Base-by-base conservation (phyloP, 495 filamentous ascomycete genomes). In the Aspergillus leporis region DNA sequence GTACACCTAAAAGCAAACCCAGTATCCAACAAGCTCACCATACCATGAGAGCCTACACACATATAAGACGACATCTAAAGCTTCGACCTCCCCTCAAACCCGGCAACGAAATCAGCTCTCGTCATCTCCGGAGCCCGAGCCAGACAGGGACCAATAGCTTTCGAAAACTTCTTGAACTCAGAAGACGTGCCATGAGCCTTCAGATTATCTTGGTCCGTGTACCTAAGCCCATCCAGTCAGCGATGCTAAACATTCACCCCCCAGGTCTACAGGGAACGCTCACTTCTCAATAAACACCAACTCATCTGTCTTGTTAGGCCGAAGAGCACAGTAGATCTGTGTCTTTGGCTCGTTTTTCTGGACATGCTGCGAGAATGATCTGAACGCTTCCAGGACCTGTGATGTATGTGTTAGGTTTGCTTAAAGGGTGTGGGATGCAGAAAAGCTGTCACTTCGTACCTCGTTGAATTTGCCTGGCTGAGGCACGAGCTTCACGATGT, bases 1-100 rank as follows among this genome's bases (percentile, higher is more conserved):
- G 25, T 3, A 28, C 25, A 6, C 25, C 25, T 28, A 6, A 28
- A 28, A 6, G 25, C 25, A n/a, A n/a, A n/a, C n/a, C n/a, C n/a
- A n/a, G n/a, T n/a, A n/a, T n/a, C n/a, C n/a, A n/a, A n/a, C n/a
- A n/a, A n/a, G n/a, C n/a, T n/a, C n/a, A n/a, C n/a, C n/a, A n/a
- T n/a, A n/a, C n/a, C n/a, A n/a, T n/a, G n/a, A n/a, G n/a, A n/a
- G n/a, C n/a, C n/a, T n/a, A n/a, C n/a, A n/a, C n/a, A n/a, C n/a
- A n/a, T n/a, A n/a, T 41, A 18, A 53, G 7, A 13, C 30, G 32
- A 7, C 13, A 12, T 19, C 43, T 56, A 65, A 53, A 66, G 56
- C 60, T 66, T 66, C 23, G 63, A 51, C 53, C 63, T 56, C 5
- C 59, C 60, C 18, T 62, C 56, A 53, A 66, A 56, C 23, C 63